Conservation (phyloP, 331 rosid species). For the Erythrophleum ivorense region DNA sequence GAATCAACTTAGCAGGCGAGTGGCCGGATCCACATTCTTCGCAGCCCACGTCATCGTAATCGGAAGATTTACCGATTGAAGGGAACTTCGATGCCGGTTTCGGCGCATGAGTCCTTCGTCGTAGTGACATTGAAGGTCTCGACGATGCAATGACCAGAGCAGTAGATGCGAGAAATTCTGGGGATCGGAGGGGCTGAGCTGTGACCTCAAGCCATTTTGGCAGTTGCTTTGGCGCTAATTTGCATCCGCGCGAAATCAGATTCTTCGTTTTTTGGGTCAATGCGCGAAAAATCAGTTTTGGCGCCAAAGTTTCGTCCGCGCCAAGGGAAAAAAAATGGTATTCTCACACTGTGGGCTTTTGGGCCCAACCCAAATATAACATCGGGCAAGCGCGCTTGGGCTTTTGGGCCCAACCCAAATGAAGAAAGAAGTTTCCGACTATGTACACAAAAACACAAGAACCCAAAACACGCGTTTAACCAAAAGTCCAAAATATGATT, state of each 20-base stretch:
- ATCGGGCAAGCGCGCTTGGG: background rate
- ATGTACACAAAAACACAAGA: no score
- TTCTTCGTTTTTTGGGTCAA: background rate
- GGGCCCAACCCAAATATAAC: background rate
- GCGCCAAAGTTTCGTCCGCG: constrained; percentile 36
- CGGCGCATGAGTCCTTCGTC: constrained; percentile 72
- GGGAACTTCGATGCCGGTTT: constrained; percentile 39
- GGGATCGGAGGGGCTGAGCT: background rate
- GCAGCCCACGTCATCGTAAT: constrained; percentile 51
- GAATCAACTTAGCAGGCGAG: constrained; percentile 66
- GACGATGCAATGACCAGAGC: constrained; percentile 8
- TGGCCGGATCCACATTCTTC: constrained; percentile 72
- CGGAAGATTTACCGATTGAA: background rate
- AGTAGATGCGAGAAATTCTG: background rate
- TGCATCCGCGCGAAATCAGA: constrained; percentile 51
- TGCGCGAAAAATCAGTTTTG: constrained; percentile 36
- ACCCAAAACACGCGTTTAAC: background rate
- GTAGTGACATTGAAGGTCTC: constrained; percentile 33
- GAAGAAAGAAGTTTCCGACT: no score
- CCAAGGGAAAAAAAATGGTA: no score
- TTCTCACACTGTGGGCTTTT: background rate
- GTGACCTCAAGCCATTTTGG: background rate
- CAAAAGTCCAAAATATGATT: background rate
- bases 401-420: background rate
- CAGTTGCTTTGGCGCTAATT: constrained; percentile 40